These are phyloP conservation scores for Kwoniella dejecticola DNA, from an alignment of 768 basidiomycete species.

Conservation along the genomic window DNA sequence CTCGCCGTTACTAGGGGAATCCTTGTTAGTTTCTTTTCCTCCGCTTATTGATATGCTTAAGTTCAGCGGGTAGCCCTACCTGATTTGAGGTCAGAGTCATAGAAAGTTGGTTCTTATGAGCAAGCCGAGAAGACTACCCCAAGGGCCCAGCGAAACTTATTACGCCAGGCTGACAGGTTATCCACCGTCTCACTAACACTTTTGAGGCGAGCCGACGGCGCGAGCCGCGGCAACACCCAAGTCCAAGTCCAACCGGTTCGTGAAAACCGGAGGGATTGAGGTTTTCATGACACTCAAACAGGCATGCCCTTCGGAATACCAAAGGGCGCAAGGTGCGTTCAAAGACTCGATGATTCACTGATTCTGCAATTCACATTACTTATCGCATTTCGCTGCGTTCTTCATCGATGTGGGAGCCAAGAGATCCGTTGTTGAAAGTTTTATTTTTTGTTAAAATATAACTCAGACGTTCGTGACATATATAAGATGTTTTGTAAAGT, in stretches of 20 bases:
- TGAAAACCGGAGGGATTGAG: slow-evolving; percentile 40
- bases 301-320: slow-evolving; percentile 68
- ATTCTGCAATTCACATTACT: slow-evolving; percentile 65
- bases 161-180: slow-evolving; percentile 56
- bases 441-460: slow-evolving; percentile 52
- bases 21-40: slow-evolving; percentile 90
- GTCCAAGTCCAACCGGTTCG: slow-evolving; percentile 31
- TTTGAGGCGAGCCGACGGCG: slow-evolving; percentile 21
- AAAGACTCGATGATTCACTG: slow-evolving; percentile 50
- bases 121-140: slow-evolving; percentile 55
- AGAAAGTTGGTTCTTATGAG: slow-evolving; percentile 58
- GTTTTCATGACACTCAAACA: slow-evolving; percentile 67
- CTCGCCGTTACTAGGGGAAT: slow-evolving; percentile 86
- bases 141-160: slow-evolving; percentile 58
- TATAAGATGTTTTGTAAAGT: slow-evolving; percentile 33
- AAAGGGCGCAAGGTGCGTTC: slow-evolving; percentile 76
- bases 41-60: slow-evolving; percentile 88
- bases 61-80: slow-evolving; percentile 81
- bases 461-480: slow-evolving; percentile 40
- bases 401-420: slow-evolving; percentile 79
- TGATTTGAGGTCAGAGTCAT: slow-evolving; percentile 69
- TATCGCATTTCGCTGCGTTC: slow-evolving; percentile 78
- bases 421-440: slow-evolving; percentile 70
- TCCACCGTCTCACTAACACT: slow-evolving; percentile 35
- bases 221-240: slow-evolving; percentile 47